Evolutionary conservation across 169 alveolate species (phyloP).

Genomic region (Cryptosporidium tyzzeri): DNA sequence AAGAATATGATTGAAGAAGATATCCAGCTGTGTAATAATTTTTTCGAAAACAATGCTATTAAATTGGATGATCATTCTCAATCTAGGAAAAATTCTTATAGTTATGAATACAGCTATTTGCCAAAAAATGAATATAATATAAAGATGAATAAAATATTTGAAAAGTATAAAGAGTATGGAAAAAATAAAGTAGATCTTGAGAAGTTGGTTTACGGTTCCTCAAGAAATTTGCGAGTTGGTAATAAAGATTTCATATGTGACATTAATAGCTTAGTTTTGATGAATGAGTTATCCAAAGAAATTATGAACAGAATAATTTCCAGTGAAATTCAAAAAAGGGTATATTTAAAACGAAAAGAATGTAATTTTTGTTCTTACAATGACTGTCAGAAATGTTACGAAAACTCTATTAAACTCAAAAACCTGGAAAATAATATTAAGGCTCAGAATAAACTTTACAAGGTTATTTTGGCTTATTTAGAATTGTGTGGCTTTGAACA

Average conservation of each 20-base stretch:
- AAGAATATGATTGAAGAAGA: not conserved
- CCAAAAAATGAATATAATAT: not conserved
- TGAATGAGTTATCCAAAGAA: constrained; percentile 28
- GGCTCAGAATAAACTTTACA: not conserved
- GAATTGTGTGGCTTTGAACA: constrained; percentile 28
- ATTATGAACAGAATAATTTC: constrained; percentile 18
- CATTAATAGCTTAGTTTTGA: constrained; percentile 17
- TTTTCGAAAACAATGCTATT: constrained; percentile 20
- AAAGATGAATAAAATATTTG: constrained; percentile 5
- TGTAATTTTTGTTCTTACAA: constrained; percentile 18
- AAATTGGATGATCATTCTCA: constrained; percentile 6
- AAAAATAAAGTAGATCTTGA: constrained; percentile 15
- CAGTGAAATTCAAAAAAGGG: constrained; percentile 32
- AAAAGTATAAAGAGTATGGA: constrained; percentile 8
- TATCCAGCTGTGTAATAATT: constrained; percentile 20
- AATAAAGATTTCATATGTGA: not conserved
- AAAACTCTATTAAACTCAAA: not conserved
- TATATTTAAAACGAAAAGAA: not conserved
- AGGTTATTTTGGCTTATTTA: not conserved
- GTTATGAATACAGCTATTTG: not conserved
- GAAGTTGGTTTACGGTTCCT: not conserved
- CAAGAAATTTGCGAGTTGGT: not conserved
- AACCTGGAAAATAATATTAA: not conserved
- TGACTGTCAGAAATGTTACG: not conserved
- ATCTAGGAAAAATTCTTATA: not conserved